phyloP scores from a whole-genome alignment of 768 basidiomycete genomes.

The Galerina marginata region DNA sequence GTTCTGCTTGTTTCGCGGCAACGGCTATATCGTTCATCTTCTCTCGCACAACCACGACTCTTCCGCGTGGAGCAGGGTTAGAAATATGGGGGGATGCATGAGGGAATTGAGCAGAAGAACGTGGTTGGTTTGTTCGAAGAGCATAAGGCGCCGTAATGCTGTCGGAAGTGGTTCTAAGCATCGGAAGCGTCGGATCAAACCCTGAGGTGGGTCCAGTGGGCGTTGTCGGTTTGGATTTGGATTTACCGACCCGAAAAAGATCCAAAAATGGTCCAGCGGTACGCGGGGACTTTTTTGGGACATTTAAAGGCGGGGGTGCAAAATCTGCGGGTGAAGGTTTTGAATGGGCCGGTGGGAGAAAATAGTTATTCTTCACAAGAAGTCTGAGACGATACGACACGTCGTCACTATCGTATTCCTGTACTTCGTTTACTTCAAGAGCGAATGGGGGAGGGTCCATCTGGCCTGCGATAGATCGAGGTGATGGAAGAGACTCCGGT shows the following conservation, averaged over 20 bases:
- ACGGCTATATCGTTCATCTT: constrained; percentile 72
- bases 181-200: constrained; percentile 46
- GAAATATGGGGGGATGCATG: constrained; percentile 35
- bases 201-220: constrained; percentile 43
- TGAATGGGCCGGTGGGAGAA: constrained; percentile 85
- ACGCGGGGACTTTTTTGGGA: constrained; percentile 52
- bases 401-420: constrained; percentile 72
- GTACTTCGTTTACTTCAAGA: constrained; percentile 52
- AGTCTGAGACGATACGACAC: constrained; percentile 85
- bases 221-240: constrained; percentile 67
- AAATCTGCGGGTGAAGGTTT: constrained; percentile 79
- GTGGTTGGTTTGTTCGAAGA: constrained; percentile 38
- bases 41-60: constrained; percentile 86
- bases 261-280: constrained; percentile 66
- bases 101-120: constrained; percentile 42
- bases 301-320: constrained; percentile 39
- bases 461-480: constrained; percentile 58
- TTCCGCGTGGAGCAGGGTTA: constrained; percentile 43
- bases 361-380: constrained; percentile 87
- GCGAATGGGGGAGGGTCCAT: constrained; percentile 49
- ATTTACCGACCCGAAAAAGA: constrained; percentile 70
- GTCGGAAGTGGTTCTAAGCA: constrained; percentile 70
- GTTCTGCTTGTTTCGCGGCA: constrained; percentile 79
- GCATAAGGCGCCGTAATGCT: constrained; percentile 53
- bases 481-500: constrained; percentile 69